Base-by-base conservation (phyloP, 805 yeast genomes). In the Diddensiella transvaalensis region DNA sequence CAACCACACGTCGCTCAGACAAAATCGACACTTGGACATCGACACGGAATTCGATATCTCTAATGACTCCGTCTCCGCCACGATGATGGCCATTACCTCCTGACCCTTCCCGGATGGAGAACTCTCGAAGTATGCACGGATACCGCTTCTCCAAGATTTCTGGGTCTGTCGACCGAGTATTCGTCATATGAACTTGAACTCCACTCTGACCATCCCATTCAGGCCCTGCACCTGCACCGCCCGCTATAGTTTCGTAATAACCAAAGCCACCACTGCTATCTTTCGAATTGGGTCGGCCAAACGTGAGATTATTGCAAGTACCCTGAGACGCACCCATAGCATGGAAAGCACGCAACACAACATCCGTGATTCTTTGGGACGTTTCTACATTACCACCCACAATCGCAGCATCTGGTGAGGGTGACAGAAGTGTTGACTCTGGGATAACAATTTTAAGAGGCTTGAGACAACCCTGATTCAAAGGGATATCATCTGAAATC, bases 251-350 rank as follows among this genome's bases (percentile, higher is more conserved):
- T 63, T 89, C 96, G 64, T 89, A 89, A 64, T 89, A 89, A 0
- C 96, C 96, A 65, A 87, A 88, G 0, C 90, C 88, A 55, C 76
- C 58, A 8, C 67, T 68, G 48, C 65, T 69, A 33, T 37, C 39
- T 17, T 52, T 45, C 39, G 36, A 48, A 49, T 77, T 76, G 41
- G 88, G 91, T 22, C 77, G 79, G 21, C 97, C 97, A 71, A 90
- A 91, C 0, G 96, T 90, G 58, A 91, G 79, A 67, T 91, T 93
- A 67, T 93, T 91, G 65, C 96, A 87, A 51, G 93, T 89, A 38
- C 97, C 96, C 68, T 91, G 98, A 1, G 97, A 89, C 55, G 89
- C 96, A 2, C 97, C 97, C 71, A 88, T 85, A 3, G 89, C 88
- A 52, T 78, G 75, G 64, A 93, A 89, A 0, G 98, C 93, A 59